Evolutionary conservation across 805 yeast genomes (phyloP).

Genomic region (Hanseniaspora pseudoguilliermondii): DNA sequence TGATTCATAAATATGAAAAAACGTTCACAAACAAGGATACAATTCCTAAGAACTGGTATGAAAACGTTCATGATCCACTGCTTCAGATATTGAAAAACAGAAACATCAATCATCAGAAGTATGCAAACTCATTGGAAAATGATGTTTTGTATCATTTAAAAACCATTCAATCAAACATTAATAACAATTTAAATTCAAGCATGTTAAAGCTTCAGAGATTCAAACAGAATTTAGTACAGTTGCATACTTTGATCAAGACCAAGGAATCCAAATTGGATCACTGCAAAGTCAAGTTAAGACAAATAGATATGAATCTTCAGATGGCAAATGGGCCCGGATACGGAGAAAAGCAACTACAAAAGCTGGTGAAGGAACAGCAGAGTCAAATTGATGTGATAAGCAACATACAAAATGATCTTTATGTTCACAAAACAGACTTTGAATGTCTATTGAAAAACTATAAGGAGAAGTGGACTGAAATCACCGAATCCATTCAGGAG

Average conservation of each 20-base stretch:
- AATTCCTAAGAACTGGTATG: slow-evolving; percentile 23
- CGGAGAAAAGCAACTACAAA: slow-evolving; percentile 23
- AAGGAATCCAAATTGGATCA: slow-evolving; percentile 21
- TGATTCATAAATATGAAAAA: slow-evolving; percentile 21
- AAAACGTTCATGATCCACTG: slow-evolving; percentile 14
- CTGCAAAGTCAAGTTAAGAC: slow-evolving; percentile 21
- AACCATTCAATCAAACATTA: background rate
- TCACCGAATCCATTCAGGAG: slow-evolving; percentile 22
- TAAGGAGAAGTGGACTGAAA: slow-evolving; percentile 25
- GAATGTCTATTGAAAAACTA: slow-evolving; percentile 25
- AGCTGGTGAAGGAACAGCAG: slow-evolving; percentile 21
- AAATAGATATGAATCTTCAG: slow-evolving; percentile 23
- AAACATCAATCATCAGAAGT: slow-evolving; percentile 4
- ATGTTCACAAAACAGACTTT: slow-evolving; percentile 24
- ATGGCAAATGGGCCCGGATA: slow-evolving; percentile 16
- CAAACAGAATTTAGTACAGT: slow-evolving; percentile 22
- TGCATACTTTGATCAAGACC: slow-evolving; percentile 23
- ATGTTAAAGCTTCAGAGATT: slow-evolving; percentile 24
- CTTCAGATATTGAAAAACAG: slow-evolving; percentile 13
- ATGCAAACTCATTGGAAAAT: slow-evolving; percentile 10
- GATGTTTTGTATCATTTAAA: slow-evolving; percentile 23
- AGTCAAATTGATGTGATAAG: slow-evolving; percentile 15
- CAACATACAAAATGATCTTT: slow-evolving; percentile 21
- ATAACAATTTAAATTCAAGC: slow-evolving; percentile 22
- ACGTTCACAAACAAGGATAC: slow-evolving; percentile 16